Percentiles rank a stretch among this genome's conserved stretches.
Conservation (phyloP, 2,329 filamentous ascomycete genomes). For the Trichoderma koningii region DNA sequence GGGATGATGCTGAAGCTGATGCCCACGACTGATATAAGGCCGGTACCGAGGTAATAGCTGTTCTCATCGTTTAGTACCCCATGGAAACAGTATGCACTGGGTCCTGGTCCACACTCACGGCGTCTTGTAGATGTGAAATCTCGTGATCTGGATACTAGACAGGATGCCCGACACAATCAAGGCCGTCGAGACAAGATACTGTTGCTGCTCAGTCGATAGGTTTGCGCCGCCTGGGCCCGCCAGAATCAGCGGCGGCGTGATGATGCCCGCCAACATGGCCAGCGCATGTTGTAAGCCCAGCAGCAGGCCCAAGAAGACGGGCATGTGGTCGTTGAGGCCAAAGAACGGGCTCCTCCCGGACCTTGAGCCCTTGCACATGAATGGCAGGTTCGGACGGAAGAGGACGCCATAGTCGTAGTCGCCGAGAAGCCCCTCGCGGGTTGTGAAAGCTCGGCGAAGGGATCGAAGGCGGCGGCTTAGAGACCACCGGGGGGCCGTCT, state of each 20-base stretch:
- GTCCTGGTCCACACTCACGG: constrained; percentile 42
- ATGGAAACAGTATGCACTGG: neutral
- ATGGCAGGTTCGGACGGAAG: constrained; percentile 80
- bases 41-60: constrained; percentile 76
- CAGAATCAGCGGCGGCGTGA: constrained; percentile 77
- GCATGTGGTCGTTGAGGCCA: constrained; percentile 78
- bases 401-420: constrained; percentile 89
- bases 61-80: neutral
- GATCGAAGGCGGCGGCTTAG: constrained; percentile 34
- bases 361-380: constrained; percentile 59
- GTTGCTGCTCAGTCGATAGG: constrained; percentile 59
- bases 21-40: constrained; percentile 78
- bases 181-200: constrained; percentile 78
- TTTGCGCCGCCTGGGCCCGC: constrained; percentile 63
- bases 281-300: constrained; percentile 79
- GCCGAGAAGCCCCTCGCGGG: constrained; percentile 74
- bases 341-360: constrained; percentile 70
- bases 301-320: constrained; percentile 70
- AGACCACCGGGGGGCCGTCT: constrained; percentile 38
- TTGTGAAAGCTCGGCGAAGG: constrained; percentile 49
- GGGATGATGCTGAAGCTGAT: constrained; percentile 42
- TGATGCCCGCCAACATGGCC: constrained; percentile 74
- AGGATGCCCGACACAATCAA: constrained; percentile 78
- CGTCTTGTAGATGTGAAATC: constrained; percentile 71
- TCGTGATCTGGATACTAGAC: constrained; percentile 74